A percentile compares a stretch with the other conserved stretches of the same genome.
These are phyloP conservation scores for Calonectria pteridis DNA, from an alignment of 2,329 filamentous ascomycete genomes.

Conservation along the genomic window DNA sequence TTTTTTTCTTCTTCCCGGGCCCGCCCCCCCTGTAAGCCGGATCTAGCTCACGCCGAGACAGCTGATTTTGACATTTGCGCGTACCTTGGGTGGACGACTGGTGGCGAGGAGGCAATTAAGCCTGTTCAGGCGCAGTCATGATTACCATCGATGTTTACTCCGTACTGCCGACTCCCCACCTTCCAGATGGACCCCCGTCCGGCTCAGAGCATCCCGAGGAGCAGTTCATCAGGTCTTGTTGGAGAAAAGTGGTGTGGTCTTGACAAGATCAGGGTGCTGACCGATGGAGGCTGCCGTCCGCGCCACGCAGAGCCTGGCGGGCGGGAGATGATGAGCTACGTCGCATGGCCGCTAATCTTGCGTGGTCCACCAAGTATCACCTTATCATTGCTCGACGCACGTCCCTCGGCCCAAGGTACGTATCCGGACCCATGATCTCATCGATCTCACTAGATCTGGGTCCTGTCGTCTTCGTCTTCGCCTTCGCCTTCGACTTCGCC, in stretches of 20 bases:
- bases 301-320: not conserved
- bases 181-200: constrained; percentile 18
- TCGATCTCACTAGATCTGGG: constrained; percentile 20
- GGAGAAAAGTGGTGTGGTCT: constrained; percentile 37
- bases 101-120: constrained; percentile 28
- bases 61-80: constrained; percentile 40
- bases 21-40: constrained; percentile 30
- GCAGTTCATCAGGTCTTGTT: constrained; percentile 14
- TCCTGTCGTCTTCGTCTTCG: constrained; percentile 27
- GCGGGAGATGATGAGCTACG: constrained; percentile 15
- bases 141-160: constrained; percentile 28
- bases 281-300: constrained; percentile 24
- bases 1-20: not conserved
- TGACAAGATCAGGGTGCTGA: constrained; percentile 27
- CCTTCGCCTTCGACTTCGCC: constrained; percentile 19
- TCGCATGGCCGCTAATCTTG: not conserved
- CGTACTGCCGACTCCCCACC: constrained; percentile 16
- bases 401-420: not conserved
- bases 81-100: constrained; percentile 34
- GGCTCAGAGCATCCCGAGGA: constrained; percentile 33
- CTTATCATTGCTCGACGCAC: constrained; percentile 10
- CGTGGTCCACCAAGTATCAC: constrained; percentile 2
- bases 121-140: constrained; percentile 9
- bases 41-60: constrained; percentile 36
- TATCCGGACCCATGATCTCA: constrained; percentile 26